These are phyloP conservation scores for Dryadomyces quercus-mongolicae DNA, from an alignment of 2,329 filamentous ascomycete species.

Conservation along the genomic window DNA sequence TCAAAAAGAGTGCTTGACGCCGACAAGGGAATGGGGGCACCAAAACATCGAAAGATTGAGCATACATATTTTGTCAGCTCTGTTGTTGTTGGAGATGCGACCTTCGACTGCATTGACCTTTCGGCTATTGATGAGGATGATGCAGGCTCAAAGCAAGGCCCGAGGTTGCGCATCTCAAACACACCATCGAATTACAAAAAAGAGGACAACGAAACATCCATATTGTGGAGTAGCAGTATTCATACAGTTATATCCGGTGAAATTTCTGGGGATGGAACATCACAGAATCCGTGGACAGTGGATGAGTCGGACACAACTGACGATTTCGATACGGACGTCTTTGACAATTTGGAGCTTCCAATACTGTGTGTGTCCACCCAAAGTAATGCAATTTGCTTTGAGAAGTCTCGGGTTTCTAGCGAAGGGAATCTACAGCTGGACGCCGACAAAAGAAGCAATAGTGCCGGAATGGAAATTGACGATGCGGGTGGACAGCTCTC, in stretches of 20 bases:
- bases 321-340: conserved; percentile 10
- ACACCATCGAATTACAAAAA: not conserved
- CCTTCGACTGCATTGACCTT: conserved; percentile 10
- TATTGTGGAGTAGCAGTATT: not conserved
- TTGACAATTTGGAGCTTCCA: conserved; percentile 9
- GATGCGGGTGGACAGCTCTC: no score
- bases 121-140: conserved; percentile 3
- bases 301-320: conserved; percentile 1
- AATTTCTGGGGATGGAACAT: not conserved
- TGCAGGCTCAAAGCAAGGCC: not conserved
- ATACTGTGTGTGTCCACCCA: not conserved
- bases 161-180: not conserved
- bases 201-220: not conserved
- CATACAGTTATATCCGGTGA: not conserved
- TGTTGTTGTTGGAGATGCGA: not conserved
- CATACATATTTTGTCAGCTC: not conserved
- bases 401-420: not conserved
- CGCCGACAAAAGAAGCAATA: not conserved
- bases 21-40: no score
- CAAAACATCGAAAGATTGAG: not conserved
- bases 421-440: not conserved
- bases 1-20: not conserved
- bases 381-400: not conserved
- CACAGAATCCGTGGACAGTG: conserved; percentile 2
- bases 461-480: no score